Evolutionary conservation across 345 rosid species (phyloP).

Genomic region (Microthlaspi erraticum): DNA sequence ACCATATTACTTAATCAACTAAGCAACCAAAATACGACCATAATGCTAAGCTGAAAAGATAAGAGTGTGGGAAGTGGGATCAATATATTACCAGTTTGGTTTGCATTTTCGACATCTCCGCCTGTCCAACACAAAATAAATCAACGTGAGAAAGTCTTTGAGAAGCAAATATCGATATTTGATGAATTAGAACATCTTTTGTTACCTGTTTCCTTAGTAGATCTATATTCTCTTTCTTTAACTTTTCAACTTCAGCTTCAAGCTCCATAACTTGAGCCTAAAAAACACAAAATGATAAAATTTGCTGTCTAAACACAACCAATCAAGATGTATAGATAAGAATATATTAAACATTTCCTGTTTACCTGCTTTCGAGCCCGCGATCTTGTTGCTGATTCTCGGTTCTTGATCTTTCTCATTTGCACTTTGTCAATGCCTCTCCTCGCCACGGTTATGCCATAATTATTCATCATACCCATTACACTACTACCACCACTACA

Average conservation of each 20-base stretch:
- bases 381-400: constrained; percentile 93
- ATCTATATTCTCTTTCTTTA: constrained; percentile 73
- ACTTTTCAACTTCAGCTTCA: constrained; percentile 75
- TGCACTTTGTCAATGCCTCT: constrained; percentile 77
- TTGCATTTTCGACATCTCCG: neutral
- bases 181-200: neutral
- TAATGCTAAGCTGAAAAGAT: neutral
- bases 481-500: constrained; percentile 50
- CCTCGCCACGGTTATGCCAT: constrained; percentile 47
- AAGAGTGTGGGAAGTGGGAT: neutral
- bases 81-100: neutral
- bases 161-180: neutral
- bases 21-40: neutral
- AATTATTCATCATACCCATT: constrained; percentile 58
- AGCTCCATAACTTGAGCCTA: constrained; percentile 84
- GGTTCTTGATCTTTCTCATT: constrained; percentile 90
- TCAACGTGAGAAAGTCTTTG: neutral
- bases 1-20: too few relatives aligned
- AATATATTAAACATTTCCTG: constrained; percentile 10
- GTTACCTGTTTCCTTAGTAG: constrained; percentile 69
- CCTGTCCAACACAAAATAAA: neutral
- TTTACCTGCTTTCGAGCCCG: constrained; percentile 91
- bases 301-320: neutral
- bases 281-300: constrained; percentile 1
- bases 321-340: neutral